Base-by-base conservation (phyloP, 1,284 basidiomycete genomes). In the Cryptococcus sp. region DNA sequence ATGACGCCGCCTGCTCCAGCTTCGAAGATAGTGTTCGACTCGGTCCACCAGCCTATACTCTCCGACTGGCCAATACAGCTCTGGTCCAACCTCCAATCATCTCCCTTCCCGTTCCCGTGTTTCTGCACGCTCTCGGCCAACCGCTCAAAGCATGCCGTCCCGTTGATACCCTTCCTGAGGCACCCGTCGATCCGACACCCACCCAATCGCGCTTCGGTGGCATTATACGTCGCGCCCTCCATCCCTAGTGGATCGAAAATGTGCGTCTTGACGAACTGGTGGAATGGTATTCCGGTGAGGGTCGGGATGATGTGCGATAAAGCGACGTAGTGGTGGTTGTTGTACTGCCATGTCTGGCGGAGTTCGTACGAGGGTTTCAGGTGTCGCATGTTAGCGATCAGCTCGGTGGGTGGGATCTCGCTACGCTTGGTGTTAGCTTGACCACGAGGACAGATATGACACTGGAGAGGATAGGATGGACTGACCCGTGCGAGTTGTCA, bases 221-320 rank as follows among this genome's bases (percentile, higher is more conserved):
- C 39, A 49, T 69, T 68, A 59, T 68, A 72, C 2, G 51, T 61
- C 10, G 69, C 66, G 3, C 47, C 25, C 3, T 17, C 50, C 72
- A 79, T 66, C 0, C 67, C 68, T 5, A 77, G 55, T 3, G 70
- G 70, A 35, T 61, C 59, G 35, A 74, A 66, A 49, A 79, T 64
- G 27, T 72, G 61, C 1, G 50, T 25, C 13, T 67, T 51, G 20
- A 72, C 62, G 47, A 60, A 76, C 1, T 61, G 58, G 6, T 56
- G 51, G 41, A 72, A 68, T 2, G 69, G 35, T 5, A 56, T 50
- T 10, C 65, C 66, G 6, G 68, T 68, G 38, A 74, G 54, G 11
- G 48, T 53, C 17, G 63, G 51, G 8, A 75, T 61, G 25, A 76
- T 53, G 25, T 63, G 49, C 7, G 63, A 57, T 0, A 71, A 56